A percentile compares a stretch with the other conserved stretches of the same genome.
Evolutionary conservation across 768 basidiomycete genomes (phyloP).

Genomic region (Rubroboletus satanas): DNA sequence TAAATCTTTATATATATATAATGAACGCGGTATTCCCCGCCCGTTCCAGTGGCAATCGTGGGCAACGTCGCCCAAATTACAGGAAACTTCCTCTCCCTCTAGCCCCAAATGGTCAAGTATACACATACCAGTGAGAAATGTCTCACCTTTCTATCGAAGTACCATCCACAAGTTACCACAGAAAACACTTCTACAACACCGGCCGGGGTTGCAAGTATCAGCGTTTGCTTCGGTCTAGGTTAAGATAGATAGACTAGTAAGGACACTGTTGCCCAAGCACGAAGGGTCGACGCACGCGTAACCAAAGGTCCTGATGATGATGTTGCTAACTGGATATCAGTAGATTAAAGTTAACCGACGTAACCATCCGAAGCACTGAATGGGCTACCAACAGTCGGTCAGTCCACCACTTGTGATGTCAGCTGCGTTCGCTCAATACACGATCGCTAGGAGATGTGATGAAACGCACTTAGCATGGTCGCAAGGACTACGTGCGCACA

Average conservation of each 20-base stretch:
- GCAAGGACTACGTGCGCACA: conserved; percentile 27
- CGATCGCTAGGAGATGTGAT: neutral
- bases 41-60: conserved; percentile 10
- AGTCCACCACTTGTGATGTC: conserved; percentile 22
- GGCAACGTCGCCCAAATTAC: conserved; percentile 7
- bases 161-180: conserved; percentile 19
- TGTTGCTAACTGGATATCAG: conserved; percentile 13
- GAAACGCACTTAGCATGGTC: conserved; percentile 12
- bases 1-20: neutral
- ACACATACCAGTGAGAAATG: neutral
- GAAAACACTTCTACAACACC: conserved; percentile 22
- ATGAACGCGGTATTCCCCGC: neutral
- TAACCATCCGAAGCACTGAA: conserved; percentile 1
- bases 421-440: conserved; percentile 1
- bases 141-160: conserved; percentile 20
- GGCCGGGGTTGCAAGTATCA: conserved; percentile 18
- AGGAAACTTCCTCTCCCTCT: conserved; percentile 19
- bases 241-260: neutral
- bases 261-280: neutral
- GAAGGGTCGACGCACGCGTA: conserved; percentile 10
- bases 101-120: neutral
- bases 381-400: conserved; percentile 11
- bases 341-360: neutral
- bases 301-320: conserved; percentile 23
- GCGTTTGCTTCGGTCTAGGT: neutral